A percentile compares a stretch with the other conserved stretches of the same genome.
phyloP scores from a whole-genome alignment of 2,329 filamentous ascomycete genomes.

The Aspergillus niger region DNA sequence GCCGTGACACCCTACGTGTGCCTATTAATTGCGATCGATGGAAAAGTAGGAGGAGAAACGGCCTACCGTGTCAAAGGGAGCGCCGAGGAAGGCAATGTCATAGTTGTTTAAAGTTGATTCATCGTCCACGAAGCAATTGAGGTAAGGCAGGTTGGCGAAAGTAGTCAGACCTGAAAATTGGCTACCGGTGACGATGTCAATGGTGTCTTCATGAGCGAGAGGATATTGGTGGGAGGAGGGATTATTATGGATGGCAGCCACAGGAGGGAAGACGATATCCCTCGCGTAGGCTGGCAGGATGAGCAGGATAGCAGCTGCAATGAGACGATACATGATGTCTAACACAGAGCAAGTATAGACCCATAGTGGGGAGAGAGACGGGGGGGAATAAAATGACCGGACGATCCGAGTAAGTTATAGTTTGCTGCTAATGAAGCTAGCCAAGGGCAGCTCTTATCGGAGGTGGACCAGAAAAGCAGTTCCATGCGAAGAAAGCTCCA shows the following conservation, averaged over 20 bases:
- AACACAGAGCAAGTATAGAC: not conserved
- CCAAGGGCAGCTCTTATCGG: not conserved
- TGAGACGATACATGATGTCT: not conserved
- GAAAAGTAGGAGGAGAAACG: not conserved
- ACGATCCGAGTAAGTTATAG: not conserved
- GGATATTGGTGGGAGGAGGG: conserved; percentile 15
- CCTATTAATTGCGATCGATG: not conserved
- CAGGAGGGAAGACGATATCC: conserved; percentile 34
- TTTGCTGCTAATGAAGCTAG: not conserved
- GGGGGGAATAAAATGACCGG: not conserved
- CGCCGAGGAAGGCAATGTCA: conserved; percentile 51
- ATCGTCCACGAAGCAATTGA: conserved; percentile 32
- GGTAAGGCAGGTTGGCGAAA: conserved; percentile 37
- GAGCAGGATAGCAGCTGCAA: not conserved
- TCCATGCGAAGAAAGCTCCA: conserved; percentile 3
- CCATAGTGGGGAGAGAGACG: not conserved
- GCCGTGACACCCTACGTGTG: conserved; percentile 45
- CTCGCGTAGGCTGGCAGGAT: conserved; percentile 9
- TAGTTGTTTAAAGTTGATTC: conserved; percentile 24
- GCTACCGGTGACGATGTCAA: conserved; percentile 47
- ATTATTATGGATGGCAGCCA: conserved; percentile 25
- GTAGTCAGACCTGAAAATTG: conserved; percentile 43
- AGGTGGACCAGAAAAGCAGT: conserved; percentile 7
- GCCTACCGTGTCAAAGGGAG: conserved; percentile 53
- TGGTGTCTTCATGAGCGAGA: conserved; percentile 31